Conservation (phyloP, 345 rosid species). For the Leavenworthia alabamica region DNA sequence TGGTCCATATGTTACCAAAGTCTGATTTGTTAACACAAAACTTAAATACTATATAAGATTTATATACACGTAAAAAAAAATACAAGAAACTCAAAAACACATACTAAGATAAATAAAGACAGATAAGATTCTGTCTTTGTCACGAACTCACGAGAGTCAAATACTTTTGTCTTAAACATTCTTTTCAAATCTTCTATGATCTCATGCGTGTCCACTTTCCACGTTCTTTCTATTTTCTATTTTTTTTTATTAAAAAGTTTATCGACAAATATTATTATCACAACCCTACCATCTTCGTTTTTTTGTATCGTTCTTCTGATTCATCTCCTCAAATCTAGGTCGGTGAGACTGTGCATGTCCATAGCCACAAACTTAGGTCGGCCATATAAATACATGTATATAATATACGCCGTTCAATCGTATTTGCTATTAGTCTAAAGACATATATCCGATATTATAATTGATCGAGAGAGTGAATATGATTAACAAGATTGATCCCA, state of each 20-base stretch:
- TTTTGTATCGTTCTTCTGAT: conserved; percentile 14
- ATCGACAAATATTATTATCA: background rate
- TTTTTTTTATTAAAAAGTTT: background rate
- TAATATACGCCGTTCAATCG: background rate
- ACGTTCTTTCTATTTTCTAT: conserved; percentile 10
- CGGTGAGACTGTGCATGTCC: conserved; percentile 13
- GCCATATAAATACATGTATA: too few species aligned
- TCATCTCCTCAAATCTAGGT: conserved; percentile 23
- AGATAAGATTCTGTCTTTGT: conserved; percentile 45
- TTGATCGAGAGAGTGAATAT: conserved; percentile 74
- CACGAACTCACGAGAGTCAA: conserved; percentile 31
- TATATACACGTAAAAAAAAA: background rate
- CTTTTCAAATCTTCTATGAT: conserved; percentile 27
- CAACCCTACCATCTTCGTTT: conserved; percentile 16
- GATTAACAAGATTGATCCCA: conserved; percentile 88
- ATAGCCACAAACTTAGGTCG: conserved; percentile 9
- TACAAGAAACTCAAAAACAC: background rate
- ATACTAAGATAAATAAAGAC: background rate
- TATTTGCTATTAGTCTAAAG: conserved; percentile 33
- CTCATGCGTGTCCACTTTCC: conserved; percentile 29
- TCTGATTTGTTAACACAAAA: background rate
- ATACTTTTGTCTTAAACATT: conserved; percentile 30
- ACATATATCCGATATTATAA: conserved; percentile 27
- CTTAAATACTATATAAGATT: background rate
- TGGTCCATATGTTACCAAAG: conserved; percentile 26